phyloP scores from a whole-genome alignment of 2,329 filamentous ascomycete genomes.

The Penicillium sclerotigenum region DNA sequence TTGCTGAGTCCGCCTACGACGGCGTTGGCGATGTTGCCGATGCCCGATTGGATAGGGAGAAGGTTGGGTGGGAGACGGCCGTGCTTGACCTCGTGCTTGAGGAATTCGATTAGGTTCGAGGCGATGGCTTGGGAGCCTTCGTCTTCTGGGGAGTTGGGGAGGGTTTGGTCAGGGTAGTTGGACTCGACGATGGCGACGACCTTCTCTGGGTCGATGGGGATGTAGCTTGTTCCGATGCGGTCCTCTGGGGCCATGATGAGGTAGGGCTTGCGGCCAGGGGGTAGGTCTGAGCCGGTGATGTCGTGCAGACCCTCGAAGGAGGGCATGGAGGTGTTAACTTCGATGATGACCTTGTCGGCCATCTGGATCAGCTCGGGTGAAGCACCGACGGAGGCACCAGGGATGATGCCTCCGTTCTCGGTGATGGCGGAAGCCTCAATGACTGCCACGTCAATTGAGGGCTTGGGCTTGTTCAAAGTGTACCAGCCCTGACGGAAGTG shows the following conservation, averaged over 20 bases:
- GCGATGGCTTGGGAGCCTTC: conserved; percentile 71
- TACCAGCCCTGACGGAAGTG: conserved; percentile 62
- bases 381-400: conserved; percentile 79
- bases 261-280: conserved; percentile 78
- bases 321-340: conserved; percentile 83
- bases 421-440: conserved; percentile 85
- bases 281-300: conserved; percentile 83
- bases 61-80: conserved; percentile 74
- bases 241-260: conserved; percentile 82
- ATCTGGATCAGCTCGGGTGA: conserved; percentile 84
- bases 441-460: conserved; percentile 76
- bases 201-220: conserved; percentile 79
- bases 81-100: conserved; percentile 78
- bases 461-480: conserved; percentile 72
- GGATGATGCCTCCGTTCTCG: conserved; percentile 83
- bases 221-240: conserved; percentile 76
- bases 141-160: conserved; percentile 73
- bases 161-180: conserved; percentile 74
- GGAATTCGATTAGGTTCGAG: conserved; percentile 74
- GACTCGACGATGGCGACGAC: conserved; percentile 82
- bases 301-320: conserved; percentile 87
- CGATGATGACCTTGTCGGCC: conserved; percentile 89
- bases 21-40: conserved; percentile 90
- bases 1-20: conserved; percentile 79
- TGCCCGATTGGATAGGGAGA: conserved; percentile 79